Base-by-base conservation (phyloP, 2,329 filamentous ascomycete genomes). In the Fusarium napiforme region DNA sequence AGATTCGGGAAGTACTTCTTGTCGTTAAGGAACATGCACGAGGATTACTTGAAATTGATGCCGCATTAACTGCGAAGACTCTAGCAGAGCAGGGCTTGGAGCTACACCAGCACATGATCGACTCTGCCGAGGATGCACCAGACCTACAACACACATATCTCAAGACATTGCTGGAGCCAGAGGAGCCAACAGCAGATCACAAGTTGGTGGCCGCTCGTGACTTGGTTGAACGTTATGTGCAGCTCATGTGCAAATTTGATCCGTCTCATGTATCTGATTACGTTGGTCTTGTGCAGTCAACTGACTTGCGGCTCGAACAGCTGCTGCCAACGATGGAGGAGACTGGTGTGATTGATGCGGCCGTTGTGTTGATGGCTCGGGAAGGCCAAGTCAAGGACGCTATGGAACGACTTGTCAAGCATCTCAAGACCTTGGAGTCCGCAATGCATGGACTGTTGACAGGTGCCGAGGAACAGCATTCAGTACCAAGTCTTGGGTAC, bases 281-380 rank as follows among this genome's bases (percentile, higher is more conserved):
- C 80, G 89, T 98, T 34, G 91, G 92, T 42, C 80, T 89, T 4
- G 86, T 97, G 5, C 93, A 94, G 75, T 91, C 92, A 7, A 91
- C 92, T 16, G 92, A 98, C 79, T 84, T 99, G 34, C 89, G 91
- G 30, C 87, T 99, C 1, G 93, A 96, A 18, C 88, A 91, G 59
- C 87, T 99, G 2, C 86, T 99, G 12, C 95, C 95, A 8, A 91
- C 92, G 0, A 94, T 99, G 87, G 97, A 99, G 81, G 90, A 93
- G 71, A 95, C 92, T 46, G 95, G 95, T 2, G 93, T 96, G 9
- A 90, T 99, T 50, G 96, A 99, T 83, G 97, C 95, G 9, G 96
- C 95, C 2, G 93, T 99, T 11, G 90, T 97, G 4, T 86, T 99
- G 15, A 93, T 99, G 87, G 94, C 94, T 43, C 90, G 94, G 66